Conservation (phyloP, 75 land plant species). For the Cupressus sempervirens region DNA sequence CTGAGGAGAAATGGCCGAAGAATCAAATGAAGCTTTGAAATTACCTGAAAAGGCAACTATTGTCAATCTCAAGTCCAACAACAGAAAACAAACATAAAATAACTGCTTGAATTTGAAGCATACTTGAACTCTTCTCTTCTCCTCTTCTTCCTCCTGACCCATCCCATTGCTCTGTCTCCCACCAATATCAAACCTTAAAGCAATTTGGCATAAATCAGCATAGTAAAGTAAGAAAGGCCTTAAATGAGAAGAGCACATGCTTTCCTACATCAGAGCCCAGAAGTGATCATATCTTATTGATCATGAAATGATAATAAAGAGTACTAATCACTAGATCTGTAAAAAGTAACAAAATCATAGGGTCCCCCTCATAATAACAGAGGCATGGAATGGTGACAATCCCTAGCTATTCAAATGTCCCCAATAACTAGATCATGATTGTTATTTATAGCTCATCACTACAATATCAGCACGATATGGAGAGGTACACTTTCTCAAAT, state of each 20-base stretch:
- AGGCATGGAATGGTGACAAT: background rate
- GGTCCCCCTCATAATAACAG: background rate
- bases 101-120: background rate
- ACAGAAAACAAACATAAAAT: background rate
- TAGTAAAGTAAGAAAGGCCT: background rate
- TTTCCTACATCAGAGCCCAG: background rate
- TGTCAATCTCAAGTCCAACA: background rate
- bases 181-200: conserved; percentile 79
- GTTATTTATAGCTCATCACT: background rate
- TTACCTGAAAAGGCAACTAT: conserved; percentile 43
- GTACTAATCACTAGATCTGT: background rate
- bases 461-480: background rate
- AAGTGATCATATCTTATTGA: background rate
- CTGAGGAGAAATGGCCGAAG: conserved; percentile 84
- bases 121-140: conserved; percentile 72
- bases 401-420: background rate
- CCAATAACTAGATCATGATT: background rate
- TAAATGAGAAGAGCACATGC: background rate
- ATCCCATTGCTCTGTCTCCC: conserved; percentile 41
- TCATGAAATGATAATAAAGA: background rate
- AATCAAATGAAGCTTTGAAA: conserved; percentile 73
- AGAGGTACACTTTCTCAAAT: background rate
- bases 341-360: background rate
- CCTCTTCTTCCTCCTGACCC: conserved; percentile 51
- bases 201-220: background rate